These are phyloP conservation scores for Paramecium sexaurelia DNA, from an alignment of 73 alveolate genomes.

Conservation along the genomic window DNA sequence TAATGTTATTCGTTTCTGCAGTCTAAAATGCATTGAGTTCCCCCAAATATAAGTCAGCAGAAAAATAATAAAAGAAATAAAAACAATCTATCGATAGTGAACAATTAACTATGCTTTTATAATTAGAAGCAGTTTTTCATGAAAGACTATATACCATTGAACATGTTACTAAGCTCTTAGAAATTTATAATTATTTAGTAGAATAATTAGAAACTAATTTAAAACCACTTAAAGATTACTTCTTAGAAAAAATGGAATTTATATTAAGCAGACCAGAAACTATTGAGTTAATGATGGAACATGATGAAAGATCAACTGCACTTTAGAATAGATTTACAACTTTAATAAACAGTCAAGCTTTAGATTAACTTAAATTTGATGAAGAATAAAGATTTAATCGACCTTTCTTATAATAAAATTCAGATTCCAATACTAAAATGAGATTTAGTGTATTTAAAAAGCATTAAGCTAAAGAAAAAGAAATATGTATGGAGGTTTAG, in stretches of 20 bases:
- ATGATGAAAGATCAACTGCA: background rate
- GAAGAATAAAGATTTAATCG: conserved; percentile 14
- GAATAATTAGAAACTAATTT: background rate
- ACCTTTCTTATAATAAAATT: background rate
- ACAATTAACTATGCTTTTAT: background rate
- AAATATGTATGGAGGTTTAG: background rate
- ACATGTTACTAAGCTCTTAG: background rate
- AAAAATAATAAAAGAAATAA: background rate
- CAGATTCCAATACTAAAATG: conserved; percentile 13
- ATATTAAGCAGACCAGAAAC: conserved; percentile 31
- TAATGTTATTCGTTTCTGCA: background rate
- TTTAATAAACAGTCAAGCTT: background rate
- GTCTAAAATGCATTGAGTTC: background rate
- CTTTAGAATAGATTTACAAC: background rate
- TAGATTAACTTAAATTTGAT: background rate
- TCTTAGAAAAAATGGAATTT: conserved; percentile 3
- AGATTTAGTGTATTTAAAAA: conserved; percentile 23
- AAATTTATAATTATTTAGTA: background rate
- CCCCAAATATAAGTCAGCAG: background rate
- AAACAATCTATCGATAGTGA: background rate
- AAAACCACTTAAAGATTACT: background rate
- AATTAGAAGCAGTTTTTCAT: background rate
- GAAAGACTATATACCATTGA: background rate
- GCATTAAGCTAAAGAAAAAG: conserved; percentile 18
- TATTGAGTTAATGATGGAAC: background rate